Conservation (phyloP, 2,329 filamentous ascomycete species). For the Venturia asperata region DNA sequence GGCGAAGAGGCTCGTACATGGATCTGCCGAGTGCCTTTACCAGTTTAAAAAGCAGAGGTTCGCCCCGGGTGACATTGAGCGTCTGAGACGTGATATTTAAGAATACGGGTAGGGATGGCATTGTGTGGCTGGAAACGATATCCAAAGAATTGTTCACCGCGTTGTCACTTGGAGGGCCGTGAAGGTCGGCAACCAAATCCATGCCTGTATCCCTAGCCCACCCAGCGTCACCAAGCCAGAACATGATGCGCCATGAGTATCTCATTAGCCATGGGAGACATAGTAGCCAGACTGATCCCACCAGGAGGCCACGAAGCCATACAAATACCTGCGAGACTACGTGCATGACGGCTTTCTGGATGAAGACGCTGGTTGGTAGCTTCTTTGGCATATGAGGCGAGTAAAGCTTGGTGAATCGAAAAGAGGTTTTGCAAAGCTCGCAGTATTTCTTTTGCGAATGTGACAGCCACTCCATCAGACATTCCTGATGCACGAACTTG, state of each 20-base stretch:
- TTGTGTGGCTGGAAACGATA: background rate
- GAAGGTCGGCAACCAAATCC: background rate
- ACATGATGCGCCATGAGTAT: conserved; percentile 84
- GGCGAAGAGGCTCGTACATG: conserved; percentile 16
- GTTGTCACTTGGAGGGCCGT: background rate
- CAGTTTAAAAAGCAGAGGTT: conserved; percentile 41
- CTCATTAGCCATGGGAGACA: conserved; percentile 87
- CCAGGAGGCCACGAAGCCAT: conserved; percentile 71
- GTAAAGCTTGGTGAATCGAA: conserved; percentile 97
- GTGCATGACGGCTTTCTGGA: conserved; percentile 70
- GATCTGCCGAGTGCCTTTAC: conserved; percentile 36
- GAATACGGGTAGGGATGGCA: conserved; percentile 21
- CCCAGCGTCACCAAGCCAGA: conserved; percentile 84
- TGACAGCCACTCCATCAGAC: conserved; percentile 96
- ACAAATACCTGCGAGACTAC: conserved; percentile 62
- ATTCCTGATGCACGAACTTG: conserved; percentile 96
- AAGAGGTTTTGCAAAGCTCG: conserved; percentile 97
- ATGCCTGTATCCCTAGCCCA: conserved; percentile 41
- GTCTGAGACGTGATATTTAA: conserved; percentile 31
- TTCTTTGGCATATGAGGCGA: conserved; percentile 84
- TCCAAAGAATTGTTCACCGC: background rate
- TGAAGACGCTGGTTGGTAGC: conserved; percentile 73
- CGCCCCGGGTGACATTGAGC: conserved; percentile 36
- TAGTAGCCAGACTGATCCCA: conserved; percentile 79
- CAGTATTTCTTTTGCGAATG: conserved; percentile 99